Evolutionary conservation across 2,329 filamentous ascomycete genomes (phyloP), one percentile per base, ranked within the genome.

Genomic region (Phoma sp.): DNA sequence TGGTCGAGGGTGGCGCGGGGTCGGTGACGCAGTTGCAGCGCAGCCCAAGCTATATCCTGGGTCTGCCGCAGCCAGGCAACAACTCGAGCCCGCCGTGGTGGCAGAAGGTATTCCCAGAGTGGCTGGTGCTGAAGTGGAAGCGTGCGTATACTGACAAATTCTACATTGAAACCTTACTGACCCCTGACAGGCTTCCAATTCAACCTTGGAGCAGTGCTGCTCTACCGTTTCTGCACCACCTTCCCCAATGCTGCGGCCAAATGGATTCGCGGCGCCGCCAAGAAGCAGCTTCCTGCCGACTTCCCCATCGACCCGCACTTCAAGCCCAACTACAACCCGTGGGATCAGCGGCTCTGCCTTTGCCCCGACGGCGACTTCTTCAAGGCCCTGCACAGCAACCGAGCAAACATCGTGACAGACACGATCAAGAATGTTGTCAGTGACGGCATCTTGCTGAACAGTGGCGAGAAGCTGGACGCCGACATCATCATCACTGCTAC

Each of bases 11-110:
- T 35, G 89, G 89, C 10, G 77, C 77, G 4, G 76, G 75, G 4
- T 82, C 83, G 11, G 86, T 92, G 25, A 93, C 89, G 1, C 91
- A 93, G 84, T 81, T 96, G 2, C 91, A 96, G 75, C 85, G 91
- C 52, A 91, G 86, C 40, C 91, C 91, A 0, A 83, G 82, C 0
- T 74, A 73, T 43, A 81, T 93, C 50, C 62, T 89, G 39, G 77
- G 82, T n/a, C 62, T 85, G 1, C 75, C 81, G 0, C 78, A 80
- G 23, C 66, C 67, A 7, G 78, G 78, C 38, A 52, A 57, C 2
- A 41, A 77, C 2, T 68, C 61, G 6, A 62, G 76, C 1, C 57
- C 83, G 3, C 69, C 68, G 2, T 64, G 63, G 51, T 68, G 65
- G 36, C 64, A 70, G 43, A 60, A 64, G 36, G 40, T 79, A 1